A percentile compares a stretch with the other conserved stretches of the same genome.
phyloP scores from a whole-genome alignment of 805 yeast species.

The Starmerella scarabaei region DNA sequence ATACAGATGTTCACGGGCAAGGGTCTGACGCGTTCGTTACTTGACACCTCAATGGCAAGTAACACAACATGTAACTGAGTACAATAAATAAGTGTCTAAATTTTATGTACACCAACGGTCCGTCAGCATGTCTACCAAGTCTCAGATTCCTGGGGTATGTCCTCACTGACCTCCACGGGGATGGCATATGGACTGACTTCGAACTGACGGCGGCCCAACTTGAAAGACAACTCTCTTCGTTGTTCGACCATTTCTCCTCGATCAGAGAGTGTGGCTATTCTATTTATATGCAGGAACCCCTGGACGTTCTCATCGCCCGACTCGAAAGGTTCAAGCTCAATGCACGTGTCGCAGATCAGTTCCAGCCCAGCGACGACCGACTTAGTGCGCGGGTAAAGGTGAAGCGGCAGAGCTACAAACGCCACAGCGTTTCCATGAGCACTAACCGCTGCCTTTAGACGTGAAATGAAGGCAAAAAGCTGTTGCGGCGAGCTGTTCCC shows the following conservation, averaged over 20 bases:
- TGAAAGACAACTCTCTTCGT: conserved; percentile 70
- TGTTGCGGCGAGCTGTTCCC: conserved; percentile 36
- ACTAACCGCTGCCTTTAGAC: conserved; percentile 39
- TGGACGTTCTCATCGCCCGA: conserved; percentile 35
- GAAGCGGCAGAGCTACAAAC: conserved; percentile 47
- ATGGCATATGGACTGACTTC: conserved; percentile 95
- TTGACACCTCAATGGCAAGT: too few relatives aligned
- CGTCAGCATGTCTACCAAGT: background rate
- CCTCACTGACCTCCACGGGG: conserved; percentile 68
- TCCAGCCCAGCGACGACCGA: conserved; percentile 43
- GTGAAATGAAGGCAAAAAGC: conserved; percentile 48
- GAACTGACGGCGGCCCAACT: conserved; percentile 67
- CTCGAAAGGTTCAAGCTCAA: conserved; percentile 70
- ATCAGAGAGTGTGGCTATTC: conserved; percentile 59
- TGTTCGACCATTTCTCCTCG: conserved; percentile 68
- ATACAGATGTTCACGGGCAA: background rate
- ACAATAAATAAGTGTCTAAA: background rate
- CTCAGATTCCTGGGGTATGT: background rate
- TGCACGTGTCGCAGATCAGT: conserved; percentile 47
- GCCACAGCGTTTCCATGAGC: conserved; percentile 40
- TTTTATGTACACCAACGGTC: background rate
- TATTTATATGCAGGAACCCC: conserved; percentile 69
- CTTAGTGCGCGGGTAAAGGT: conserved; percentile 46
- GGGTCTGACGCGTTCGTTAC: too few relatives aligned
- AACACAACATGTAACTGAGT: too few relatives aligned